Base-by-base conservation (phyloP, 2,329 filamentous ascomycete species). In the Allantophomopsis lycopodina region DNA sequence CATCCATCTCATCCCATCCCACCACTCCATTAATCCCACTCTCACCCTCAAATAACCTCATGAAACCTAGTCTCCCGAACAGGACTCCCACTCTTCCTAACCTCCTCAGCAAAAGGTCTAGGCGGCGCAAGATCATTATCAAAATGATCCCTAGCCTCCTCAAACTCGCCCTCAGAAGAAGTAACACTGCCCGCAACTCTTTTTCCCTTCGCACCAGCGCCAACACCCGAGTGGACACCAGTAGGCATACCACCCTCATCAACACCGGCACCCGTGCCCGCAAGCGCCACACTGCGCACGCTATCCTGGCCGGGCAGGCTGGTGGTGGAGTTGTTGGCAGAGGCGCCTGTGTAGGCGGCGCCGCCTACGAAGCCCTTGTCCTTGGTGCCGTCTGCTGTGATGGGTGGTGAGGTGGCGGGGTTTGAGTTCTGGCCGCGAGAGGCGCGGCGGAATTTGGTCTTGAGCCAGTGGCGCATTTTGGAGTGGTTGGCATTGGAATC, bases 11-110 rank as follows among this genome's bases (percentile, higher is more conserved):
- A 10, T 8, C 10, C 23, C 11, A 10, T 28, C 11, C 23, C 23
- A 10, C 10, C 23, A 4, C 11, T 28, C 7, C 11, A 12, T 8
- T 28, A 5, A 21, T 21, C 20, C 5, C 8, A 21, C 5, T 21
- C 20, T 21, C 7, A 10, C 4, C 23, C 40, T 53, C 49, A 64
- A 40, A 78, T 64, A 45, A 71, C 68, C 57, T 80, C 76, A 36
- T 61, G 62, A 47, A 80, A 80, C 47, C 63, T 69, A 32, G 74
- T 75, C 44, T 72, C 71, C 39, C 74, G 60, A 4, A 58, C 65
- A 0, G 73, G 71, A 52, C 71, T 77, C 38, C 62, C 62, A 36
- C 64, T 64, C 36, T 61, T 58, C 23, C 23, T 28, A 8, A 28
- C 23, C n/a, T 56, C 44, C 37, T 41, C 47, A 7, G 43, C 50